A percentile compares a stretch with the other conserved stretches of the same genome.
These are phyloP conservation scores for Cryptosporidium viatorum DNA, from an alignment of 169 alveolate species.

Conservation along the genomic window DNA sequence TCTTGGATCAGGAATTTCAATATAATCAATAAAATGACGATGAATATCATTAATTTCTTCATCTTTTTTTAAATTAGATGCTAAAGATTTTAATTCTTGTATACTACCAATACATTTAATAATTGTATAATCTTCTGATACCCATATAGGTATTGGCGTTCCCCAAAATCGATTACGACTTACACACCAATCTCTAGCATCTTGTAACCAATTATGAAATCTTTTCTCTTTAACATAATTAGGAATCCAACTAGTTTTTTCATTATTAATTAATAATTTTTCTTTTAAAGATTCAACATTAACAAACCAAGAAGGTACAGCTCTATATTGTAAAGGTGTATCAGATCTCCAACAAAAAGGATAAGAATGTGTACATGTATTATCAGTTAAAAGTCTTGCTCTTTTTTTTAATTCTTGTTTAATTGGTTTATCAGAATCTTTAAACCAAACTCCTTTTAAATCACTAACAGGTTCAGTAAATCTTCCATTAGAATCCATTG, in stretches of 20 bases:
- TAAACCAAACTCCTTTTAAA: constrained; percentile 90
- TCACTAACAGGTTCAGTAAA: constrained; percentile 87
- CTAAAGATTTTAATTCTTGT: constrained; percentile 84
- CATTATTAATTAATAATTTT: constrained; percentile 89
- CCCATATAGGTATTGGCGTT: constrained; percentile 98
- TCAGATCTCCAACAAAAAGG: constrained; percentile 99
- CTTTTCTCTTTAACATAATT: constrained; percentile 95
- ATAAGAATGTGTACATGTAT: constrained; percentile 92
- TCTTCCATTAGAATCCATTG: constrained; percentile 92
- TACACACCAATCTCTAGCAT: constrained; percentile 99
- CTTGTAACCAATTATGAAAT: constrained; percentile 98
- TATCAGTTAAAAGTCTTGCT: constrained; percentile 86
- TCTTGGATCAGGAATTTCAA: constrained; percentile 95
- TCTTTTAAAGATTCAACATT: constrained; percentile 95
- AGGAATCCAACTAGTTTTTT: constrained; percentile 96
- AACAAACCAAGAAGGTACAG: constrained; percentile 98
- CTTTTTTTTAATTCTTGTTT: constrained; percentile 87
- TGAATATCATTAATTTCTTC: constrained; percentile 93
- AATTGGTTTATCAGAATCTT: constrained; percentile 96
- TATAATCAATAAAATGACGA: constrained; percentile 96
- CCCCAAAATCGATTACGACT: constrained; percentile 99
- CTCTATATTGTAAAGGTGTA: constrained; percentile 98
- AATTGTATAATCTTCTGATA: constrained; percentile 93
- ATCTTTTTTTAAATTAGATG: constrained; percentile 71
- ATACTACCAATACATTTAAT: constrained; percentile 95